These are phyloP conservation scores for Yamadazyma scolyti DNA, from an alignment of 805 yeast species.

Conservation along the genomic window DNA sequence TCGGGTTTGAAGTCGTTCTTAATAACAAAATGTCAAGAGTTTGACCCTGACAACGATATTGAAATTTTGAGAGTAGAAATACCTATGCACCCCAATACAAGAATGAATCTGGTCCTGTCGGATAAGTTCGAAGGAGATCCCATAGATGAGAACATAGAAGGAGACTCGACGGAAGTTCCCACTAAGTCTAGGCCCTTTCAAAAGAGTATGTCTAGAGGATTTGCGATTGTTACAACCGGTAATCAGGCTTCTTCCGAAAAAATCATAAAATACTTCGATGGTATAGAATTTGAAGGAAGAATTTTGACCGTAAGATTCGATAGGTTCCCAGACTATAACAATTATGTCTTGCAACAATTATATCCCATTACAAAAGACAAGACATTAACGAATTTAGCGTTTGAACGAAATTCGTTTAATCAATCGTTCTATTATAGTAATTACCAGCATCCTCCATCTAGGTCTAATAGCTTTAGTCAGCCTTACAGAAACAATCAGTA, in stretches of 20 bases:
- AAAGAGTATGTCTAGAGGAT: conserved; percentile 43
- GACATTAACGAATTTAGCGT: conserved; percentile 22
- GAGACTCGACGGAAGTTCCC: too few species aligned
- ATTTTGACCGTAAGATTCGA: conserved; percentile 59
- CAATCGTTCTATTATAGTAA: conserved; percentile 27
- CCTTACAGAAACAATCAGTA: neutral
- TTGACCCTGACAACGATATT: conserved; percentile 23
- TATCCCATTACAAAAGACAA: conserved; percentile 8
- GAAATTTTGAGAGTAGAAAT: conserved; percentile 36
- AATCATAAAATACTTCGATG: conserved; percentile 50
- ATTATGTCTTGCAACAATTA: conserved; percentile 22
- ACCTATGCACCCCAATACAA: conserved; percentile 28
- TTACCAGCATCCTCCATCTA: neutral
- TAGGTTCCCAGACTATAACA: conserved; percentile 42
- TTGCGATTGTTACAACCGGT: conserved; percentile 58
- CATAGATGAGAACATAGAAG: neutral
- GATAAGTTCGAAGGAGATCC: too few species aligned
- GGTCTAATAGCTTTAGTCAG: conserved; percentile 1
- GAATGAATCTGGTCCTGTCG: too few species aligned
- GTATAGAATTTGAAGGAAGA: conserved; percentile 55
- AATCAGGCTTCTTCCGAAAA: conserved; percentile 43
- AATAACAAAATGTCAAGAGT: conserved; percentile 17
- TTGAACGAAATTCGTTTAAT: conserved; percentile 29
- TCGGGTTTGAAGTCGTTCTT: conserved; percentile 27
- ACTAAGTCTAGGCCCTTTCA: neutral